Base-by-base conservation (phyloP, 768 basidiomycete genomes). In the Rhizopogon vinicolor region DNA sequence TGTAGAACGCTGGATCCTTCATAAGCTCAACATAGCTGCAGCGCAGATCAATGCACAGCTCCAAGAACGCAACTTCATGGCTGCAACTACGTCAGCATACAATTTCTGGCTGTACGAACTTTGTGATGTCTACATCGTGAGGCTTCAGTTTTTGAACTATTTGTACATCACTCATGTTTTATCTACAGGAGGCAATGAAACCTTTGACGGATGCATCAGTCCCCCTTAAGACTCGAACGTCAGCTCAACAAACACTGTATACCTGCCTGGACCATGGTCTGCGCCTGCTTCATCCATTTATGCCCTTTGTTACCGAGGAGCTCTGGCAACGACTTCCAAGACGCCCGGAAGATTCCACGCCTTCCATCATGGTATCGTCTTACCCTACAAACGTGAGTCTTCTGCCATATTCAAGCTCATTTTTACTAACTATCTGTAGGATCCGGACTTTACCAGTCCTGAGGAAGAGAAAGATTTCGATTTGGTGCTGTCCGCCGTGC, bases 261-360 rank as follows among this genome's bases (percentile, higher is more conserved):
- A 95, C 89, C 7, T 96, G 93, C 68, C 80, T 99, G 41, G 97
- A 99, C 63, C 74, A 86, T 57, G 97, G 95, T 9, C 77, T 99
- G 52, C 85, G 88, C 18, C 77, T 99, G 2, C 78, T 98, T 1
- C 97, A 98, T 70, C 97, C 97, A 0, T 94, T 98, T 76, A 99
- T 98, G 97, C 97, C 97, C 1, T 99, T 90, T 71, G 91, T 99
- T 33, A 98, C 97, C 4, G 97, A 99, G 73, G 97, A 98, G 70
- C 75, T 99, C 10, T 99, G 97, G 97, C 97, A 99, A 69, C 84
- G 97, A 29, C 77, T 99, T 2, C 94, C 95, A 0, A 79, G 95
- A 16, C 78, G 94, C 57, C 84, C 87, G 1, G 87, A 86, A 41
- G 94, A 98, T 67, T 60, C 78, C 8, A 91, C 88, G 9, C 83